These are phyloP conservation scores for Dalbergia cultrata DNA, from an alignment of 306 rosid genomes.

Conservation along the genomic window DNA sequence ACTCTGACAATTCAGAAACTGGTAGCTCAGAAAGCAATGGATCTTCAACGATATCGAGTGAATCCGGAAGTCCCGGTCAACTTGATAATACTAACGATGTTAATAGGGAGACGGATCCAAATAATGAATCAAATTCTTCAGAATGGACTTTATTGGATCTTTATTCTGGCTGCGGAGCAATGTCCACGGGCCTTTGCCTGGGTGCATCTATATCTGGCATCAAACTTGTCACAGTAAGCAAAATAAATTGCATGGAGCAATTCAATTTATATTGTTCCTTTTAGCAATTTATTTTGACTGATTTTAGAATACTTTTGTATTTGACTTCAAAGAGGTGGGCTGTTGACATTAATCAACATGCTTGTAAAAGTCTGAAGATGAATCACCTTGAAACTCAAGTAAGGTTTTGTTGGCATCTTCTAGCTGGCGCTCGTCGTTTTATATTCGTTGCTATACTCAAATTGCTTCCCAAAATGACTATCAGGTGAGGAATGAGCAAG, in stretches of 20 bases:
- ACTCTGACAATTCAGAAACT: constrained; percentile 29
- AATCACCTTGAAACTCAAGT: constrained; percentile 63
- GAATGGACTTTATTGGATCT: constrained; percentile 51
- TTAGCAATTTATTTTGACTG: neutral
- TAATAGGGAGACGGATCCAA: neutral
- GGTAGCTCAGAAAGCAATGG: neutral
- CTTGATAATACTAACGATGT: neutral
- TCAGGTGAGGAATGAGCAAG: constrained; percentile 59
- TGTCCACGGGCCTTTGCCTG: constrained; percentile 62
- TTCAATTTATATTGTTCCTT: neutral
- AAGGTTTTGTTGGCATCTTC: neutral
- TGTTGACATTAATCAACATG: constrained; percentile 49
- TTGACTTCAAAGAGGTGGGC: constrained; percentile 58
- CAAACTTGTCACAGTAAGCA: constrained; percentile 57
- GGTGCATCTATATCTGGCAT: constrained; percentile 54
- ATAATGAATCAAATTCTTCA: neutral
- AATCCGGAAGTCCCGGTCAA: constrained; percentile 22
- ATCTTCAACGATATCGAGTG: constrained; percentile 50
- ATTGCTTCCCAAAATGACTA: neutral
- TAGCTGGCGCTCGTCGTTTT: neutral
- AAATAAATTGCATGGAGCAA: neutral
- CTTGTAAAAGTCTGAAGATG: constrained; percentile 53
- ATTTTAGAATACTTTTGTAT: constrained; percentile 13
- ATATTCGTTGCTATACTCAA: neutral
- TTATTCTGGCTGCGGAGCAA: constrained; percentile 63